Evolutionary conservation across 257 asterid genomes (phyloP).

Genomic region (Penstemon newberryi): DNA sequence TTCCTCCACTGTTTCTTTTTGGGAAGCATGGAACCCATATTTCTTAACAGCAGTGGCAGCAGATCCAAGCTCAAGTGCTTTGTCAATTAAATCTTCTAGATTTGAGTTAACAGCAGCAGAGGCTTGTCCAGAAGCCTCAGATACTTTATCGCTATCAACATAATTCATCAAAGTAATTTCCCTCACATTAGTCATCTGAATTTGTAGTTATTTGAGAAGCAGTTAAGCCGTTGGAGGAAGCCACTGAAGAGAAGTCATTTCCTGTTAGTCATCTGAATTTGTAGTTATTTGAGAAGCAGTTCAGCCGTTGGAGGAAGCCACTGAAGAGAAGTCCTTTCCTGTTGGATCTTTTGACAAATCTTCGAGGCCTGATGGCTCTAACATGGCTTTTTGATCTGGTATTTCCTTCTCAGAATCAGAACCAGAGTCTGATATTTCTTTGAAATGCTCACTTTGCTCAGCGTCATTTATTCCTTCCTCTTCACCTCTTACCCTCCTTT

Average conservation of each 20-base stretch:
- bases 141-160: constrained; percentile 30
- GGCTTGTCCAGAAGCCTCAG: constrained; percentile 40
- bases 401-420: constrained; percentile 71
- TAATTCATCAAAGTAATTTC: constrained; percentile 32
- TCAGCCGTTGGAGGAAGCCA: constrained; percentile 35
- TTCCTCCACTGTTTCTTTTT: constrained; percentile 40
- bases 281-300: too few relatives aligned
- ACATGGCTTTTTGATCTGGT: constrained; percentile 40
- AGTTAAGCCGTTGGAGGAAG: constrained; percentile 31
- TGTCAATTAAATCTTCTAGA: constrained; percentile 87
- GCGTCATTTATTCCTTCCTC: constrained; percentile 74
- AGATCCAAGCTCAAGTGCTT: constrained; percentile 93
- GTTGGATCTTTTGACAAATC: constrained; percentile 36
- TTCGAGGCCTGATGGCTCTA: constrained; percentile 38
- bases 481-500: constrained; percentile 95
- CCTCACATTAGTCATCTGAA: constrained; percentile 33
- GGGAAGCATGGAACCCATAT: constrained; percentile 57
- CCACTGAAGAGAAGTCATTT: too few relatives aligned
- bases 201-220: constrained; percentile 35
- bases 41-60: constrained; percentile 57
- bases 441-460: constrained; percentile 53
- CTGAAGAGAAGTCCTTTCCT: constrained; percentile 32
- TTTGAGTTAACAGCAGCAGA: constrained; percentile 47
- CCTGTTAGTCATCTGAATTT: too few relatives aligned
- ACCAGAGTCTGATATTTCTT: constrained; percentile 64